A percentile compares a stretch with the other conserved stretches of the same genome.
Evolutionary conservation across 129 eudicot species (phyloP).

Genomic region (Solidago caesia): DNA sequence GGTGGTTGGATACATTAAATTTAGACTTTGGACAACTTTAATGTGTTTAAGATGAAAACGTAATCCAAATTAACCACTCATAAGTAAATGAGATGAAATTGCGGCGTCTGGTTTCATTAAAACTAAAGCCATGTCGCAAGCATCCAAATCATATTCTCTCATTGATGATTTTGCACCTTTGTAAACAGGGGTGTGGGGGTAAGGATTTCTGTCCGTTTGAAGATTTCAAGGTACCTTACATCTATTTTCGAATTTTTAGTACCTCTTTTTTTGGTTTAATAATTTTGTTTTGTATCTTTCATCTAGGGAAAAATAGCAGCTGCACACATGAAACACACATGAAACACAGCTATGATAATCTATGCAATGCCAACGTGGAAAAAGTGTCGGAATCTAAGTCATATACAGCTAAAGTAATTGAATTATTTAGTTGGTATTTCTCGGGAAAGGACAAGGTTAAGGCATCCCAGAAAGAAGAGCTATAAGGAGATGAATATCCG

Average conservation of each 20-base stretch:
- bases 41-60: not conserved
- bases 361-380: constrained; percentile 45
- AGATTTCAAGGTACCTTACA: constrained; percentile 67
- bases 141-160: not conserved
- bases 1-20: no score
- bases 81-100: not conserved
- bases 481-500: constrained; percentile 30
- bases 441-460: constrained; percentile 29
- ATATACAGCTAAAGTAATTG: constrained; percentile 32
- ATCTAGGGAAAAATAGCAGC: constrained; percentile 66
- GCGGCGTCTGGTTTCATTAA: not conserved
- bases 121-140: not conserved
- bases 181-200: constrained; percentile 72
- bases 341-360: constrained; percentile 61
- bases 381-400: constrained; percentile 26
- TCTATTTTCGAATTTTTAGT: not conserved
- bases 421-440: constrained; percentile 49
- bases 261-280: not conserved
- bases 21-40: no score
- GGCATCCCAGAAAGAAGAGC: constrained; percentile 44
- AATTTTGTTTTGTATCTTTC: constrained; percentile 3
- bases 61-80: not conserved
- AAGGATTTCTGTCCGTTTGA: constrained; percentile 81
- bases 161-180: not conserved
- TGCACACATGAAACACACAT: constrained; percentile 80